These are phyloP conservation scores for Arbutus unedo DNA, from an alignment of 148 eudicot genomes.

Conservation along the genomic window DNA sequence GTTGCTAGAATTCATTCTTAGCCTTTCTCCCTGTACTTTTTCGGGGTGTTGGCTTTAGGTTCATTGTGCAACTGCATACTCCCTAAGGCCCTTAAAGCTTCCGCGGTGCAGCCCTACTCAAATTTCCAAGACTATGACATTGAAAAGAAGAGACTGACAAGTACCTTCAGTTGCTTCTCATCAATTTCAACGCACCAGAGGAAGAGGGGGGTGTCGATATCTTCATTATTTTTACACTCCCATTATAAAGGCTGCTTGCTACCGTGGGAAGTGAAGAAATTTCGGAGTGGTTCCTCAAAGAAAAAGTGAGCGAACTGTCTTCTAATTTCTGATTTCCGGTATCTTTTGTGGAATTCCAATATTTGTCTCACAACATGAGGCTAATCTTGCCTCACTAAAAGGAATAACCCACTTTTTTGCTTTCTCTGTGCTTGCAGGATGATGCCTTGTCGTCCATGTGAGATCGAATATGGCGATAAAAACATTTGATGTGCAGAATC, in stretches of 20 bases:
- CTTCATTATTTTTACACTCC: slow-evolving; percentile 64
- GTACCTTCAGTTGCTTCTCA: slow-evolving; percentile 51
- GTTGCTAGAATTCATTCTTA: not conserved
- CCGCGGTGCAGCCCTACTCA: slow-evolving; percentile 35
- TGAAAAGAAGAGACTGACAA: slow-evolving; percentile 58
- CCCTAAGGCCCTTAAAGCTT: slow-evolving; percentile 60
- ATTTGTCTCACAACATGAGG: not conserved
- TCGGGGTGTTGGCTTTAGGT: slow-evolving; percentile 35
- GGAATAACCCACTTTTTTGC: not conserved
- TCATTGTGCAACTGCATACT: slow-evolving; percentile 77
- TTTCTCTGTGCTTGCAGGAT: not conserved
- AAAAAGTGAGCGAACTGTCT: slow-evolving; percentile 20
- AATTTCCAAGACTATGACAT: slow-evolving; percentile 34
- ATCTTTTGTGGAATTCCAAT: not conserved
- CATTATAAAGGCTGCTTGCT: slow-evolving; percentile 64
- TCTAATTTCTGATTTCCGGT: not conserved
- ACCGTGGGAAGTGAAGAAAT: slow-evolving; percentile 44
- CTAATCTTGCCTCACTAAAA: not conserved
- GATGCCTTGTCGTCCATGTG: not conserved
- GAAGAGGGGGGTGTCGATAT: slow-evolving; percentile 62
- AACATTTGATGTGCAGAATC: not conserved
- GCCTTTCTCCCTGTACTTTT: not conserved
- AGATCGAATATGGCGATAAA: not conserved
- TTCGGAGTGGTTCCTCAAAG: slow-evolving; percentile 30
- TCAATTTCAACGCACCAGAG: slow-evolving; percentile 49